Evolutionary conservation across 768 basidiomycete genomes (phyloP).

Genomic region (Cubamyces lactineus): DNA sequence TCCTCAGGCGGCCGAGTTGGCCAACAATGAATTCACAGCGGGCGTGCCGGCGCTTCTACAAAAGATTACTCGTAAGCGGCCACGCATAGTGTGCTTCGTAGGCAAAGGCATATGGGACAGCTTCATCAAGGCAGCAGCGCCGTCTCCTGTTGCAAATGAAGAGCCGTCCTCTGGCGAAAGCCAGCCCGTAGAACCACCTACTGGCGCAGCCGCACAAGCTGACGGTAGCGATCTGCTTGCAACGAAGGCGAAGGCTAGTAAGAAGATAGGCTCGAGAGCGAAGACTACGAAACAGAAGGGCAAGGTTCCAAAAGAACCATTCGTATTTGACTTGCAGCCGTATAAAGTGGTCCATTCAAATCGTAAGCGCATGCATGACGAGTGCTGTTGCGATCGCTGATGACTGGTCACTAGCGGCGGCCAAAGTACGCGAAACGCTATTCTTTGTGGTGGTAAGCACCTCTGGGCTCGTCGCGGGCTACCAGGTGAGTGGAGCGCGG

Average conservation of each 20-base stretch:
- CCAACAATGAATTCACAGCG: constrained; percentile 50
- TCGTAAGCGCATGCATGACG: not conserved
- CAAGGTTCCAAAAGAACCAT: constrained; percentile 20
- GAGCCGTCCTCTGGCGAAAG: not conserved
- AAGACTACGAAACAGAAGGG: not conserved
- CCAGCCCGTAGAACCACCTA: not conserved
- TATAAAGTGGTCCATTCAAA: constrained; percentile 50
- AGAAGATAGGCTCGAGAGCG: not conserved
- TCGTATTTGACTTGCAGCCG: constrained; percentile 48
- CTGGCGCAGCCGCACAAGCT: not conserved
- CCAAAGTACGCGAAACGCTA: constrained; percentile 52
- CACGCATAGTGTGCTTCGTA: constrained; percentile 76
- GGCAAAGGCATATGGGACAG: constrained; percentile 68
- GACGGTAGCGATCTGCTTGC: not conserved
- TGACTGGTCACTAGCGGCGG: not conserved
- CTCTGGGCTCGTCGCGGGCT: constrained; percentile 72
- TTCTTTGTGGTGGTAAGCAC: constrained; percentile 80
- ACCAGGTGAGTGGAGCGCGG: constrained; percentile 54
- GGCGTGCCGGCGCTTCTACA: constrained; percentile 60
- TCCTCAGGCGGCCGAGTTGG: constrained; percentile 51
- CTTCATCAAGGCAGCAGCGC: constrained; percentile 36
- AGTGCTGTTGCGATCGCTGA: not conserved
- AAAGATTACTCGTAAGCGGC: constrained; percentile 61
- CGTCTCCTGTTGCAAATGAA: not conserved
- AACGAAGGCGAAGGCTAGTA: not conserved